These are phyloP conservation scores for Stramenopiles sp. DNA, from an alignment of 352 stramenopile genomes.

Conservation along the genomic window DNA sequence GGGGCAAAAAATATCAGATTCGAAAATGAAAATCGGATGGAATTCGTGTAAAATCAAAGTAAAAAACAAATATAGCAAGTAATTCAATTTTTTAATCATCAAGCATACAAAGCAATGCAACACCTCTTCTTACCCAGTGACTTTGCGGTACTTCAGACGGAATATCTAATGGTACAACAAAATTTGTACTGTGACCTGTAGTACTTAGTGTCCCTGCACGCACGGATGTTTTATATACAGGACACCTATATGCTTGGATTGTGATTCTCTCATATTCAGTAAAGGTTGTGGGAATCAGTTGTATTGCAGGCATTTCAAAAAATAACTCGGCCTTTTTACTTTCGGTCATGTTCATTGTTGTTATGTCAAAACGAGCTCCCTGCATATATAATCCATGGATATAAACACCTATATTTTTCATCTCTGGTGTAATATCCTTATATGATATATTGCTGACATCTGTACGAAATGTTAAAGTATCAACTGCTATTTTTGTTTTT, in stretches of 20 bases:
- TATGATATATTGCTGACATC: conserved; percentile 33
- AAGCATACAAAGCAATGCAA: conserved; percentile 61
- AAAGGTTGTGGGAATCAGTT: conserved; percentile 20
- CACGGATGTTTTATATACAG: conserved; percentile 61
- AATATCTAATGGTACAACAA: conserved; percentile 42
- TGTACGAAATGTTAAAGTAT: conserved; percentile 40
- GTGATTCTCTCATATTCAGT: conserved; percentile 16
- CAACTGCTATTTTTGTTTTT: conserved; percentile 49
- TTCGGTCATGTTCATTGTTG: conserved; percentile 32
- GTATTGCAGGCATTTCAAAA: conserved; percentile 51
- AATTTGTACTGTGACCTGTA: conserved; percentile 64
- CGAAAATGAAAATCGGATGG: too few species aligned
- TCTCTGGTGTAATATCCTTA: conserved; percentile 10
- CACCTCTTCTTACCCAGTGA: conserved; percentile 60
- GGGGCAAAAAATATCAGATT: too few species aligned
- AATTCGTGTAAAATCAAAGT: too few species aligned
- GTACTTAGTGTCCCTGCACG: conserved; percentile 49
- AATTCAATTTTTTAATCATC: conserved; percentile 35
- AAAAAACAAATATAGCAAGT: conserved; percentile 1
- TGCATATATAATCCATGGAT: conserved; percentile 74
- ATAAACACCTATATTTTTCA: conserved; percentile 31
- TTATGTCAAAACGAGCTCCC: conserved; percentile 40
- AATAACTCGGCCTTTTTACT: conserved; percentile 44
- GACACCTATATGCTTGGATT: conserved; percentile 30
- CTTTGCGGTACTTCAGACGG: conserved; percentile 32